Evolutionary conservation across 768 basidiomycete genomes (phyloP).

Genomic region (Paxillus rubicundulus): DNA sequence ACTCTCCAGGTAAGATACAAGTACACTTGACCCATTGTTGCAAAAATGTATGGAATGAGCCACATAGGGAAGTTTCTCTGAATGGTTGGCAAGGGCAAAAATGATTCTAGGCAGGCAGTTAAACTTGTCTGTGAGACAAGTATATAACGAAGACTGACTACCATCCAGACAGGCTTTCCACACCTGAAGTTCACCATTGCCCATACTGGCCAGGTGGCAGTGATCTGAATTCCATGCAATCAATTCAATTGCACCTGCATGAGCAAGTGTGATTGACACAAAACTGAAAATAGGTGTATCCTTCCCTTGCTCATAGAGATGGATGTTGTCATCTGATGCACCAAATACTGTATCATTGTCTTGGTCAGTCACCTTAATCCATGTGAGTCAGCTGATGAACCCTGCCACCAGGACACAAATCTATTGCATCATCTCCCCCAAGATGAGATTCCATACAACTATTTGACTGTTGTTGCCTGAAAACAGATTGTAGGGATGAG

Average conservation of each 20-base stretch:
- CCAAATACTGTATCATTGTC: neutral
- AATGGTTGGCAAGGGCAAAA: neutral
- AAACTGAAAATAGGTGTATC: neutral
- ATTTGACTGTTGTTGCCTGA: neutral
- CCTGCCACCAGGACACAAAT: neutral
- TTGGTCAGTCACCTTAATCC: no score
- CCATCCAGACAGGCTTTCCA: slow-evolving; percentile 1
- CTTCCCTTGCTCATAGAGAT: neutral
- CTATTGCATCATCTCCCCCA: neutral
- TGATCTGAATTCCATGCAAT: neutral
- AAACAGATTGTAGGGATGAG: no score
- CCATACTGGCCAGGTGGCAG: neutral
- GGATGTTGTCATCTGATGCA: neutral
- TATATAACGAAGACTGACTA: neutral
- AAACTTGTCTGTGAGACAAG: neutral
- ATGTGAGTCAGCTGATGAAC: neutral
- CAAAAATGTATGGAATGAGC: neutral
- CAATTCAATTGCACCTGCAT: neutral
- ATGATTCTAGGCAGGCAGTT: neutral
- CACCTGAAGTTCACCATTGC: neutral
- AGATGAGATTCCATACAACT: neutral
- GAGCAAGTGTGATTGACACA: neutral
- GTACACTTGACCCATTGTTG: neutral
- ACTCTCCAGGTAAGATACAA: neutral
- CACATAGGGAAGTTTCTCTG: neutral